Evolutionary conservation across 345 rosid genomes (phyloP).

Genomic region (Euphorbia peplus): DNA sequence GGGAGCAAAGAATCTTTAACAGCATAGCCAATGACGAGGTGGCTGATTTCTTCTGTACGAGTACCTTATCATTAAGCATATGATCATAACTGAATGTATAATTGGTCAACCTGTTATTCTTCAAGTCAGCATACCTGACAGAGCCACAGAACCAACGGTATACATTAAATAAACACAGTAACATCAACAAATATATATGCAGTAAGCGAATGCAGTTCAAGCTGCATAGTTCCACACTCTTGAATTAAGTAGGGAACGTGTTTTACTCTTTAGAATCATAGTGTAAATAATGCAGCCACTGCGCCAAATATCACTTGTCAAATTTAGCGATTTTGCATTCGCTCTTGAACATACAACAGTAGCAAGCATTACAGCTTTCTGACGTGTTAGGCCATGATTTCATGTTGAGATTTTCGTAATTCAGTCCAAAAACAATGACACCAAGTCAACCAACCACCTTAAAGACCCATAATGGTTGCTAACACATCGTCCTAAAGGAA

Average conservation of each 20-base stretch:
- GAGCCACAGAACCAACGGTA: slow-evolving; percentile 9
- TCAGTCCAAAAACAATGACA: neutral
- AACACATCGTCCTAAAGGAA: neutral
- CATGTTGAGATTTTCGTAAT: too few species aligned
- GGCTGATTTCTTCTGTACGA: neutral
- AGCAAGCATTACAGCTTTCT: too few species aligned
- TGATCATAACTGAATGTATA: slow-evolving; percentile 75
- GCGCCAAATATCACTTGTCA: too few species aligned
- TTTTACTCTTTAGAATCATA: too few species aligned
- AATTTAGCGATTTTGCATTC: too few species aligned
- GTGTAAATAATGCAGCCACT: too few species aligned
- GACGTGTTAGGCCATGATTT: too few species aligned
- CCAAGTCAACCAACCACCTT: neutral
- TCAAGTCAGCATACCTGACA: slow-evolving; percentile 84
- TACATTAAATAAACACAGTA: neutral
- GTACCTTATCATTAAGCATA: slow-evolving; percentile 96
- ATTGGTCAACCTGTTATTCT: slow-evolving; percentile 74
- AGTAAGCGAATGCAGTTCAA: neutral
- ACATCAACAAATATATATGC: neutral
- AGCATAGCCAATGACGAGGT: neutral
- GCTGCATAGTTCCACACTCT: neutral
- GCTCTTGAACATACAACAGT: too few species aligned
- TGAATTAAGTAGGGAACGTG: too few species aligned
- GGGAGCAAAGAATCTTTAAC: too few species aligned
- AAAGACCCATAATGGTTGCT: neutral